Evolutionary conservation across 2,329 filamentous ascomycete species (phyloP), one percentile per base, ranked within the genome.

Genomic region (Albifimbria verrucaria): DNA sequence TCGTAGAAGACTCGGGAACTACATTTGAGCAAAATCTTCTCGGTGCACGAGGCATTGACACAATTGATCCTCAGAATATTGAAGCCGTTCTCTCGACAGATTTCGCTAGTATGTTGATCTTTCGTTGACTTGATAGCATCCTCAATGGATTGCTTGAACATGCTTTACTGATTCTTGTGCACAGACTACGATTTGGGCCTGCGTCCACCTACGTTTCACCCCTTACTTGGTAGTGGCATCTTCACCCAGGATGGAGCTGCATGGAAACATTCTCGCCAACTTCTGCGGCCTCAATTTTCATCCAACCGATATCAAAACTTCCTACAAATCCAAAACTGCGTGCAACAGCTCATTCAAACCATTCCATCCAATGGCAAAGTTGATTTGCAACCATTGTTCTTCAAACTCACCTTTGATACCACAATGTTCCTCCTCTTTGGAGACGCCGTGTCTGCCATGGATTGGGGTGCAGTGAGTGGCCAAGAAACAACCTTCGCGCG

Each of bases 401-500:
- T 77, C 65, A 68, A 69, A 39, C 64, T 77, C 25, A 76, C 76
- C 2, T 65, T 78, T 10, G 75, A 79, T 51, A 68, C 71, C 1
- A 66, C 74, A 1, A 75, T 74, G 10, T 68, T 73, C 44, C 83
- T 88, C 59, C 71, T 89, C 7, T 85, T 87, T 54, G 85, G 85
- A 7, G 62, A 70, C 58, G 65, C 65, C 2, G 65, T 78, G 61
- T 65, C 71, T 10, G 65, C 12, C 11, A 36, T 24, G 11, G 50
- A 48, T 43, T 52, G 50, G 50, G 44, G 50, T 18, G 18, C 22
- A 20, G 50, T 52, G 11, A 22, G 18, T 24, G 50, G 50, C n/a
- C 50, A 42, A 20, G 48, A 50, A 17, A 28, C 48, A 15, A 58
- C 70, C 21, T 59, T 58, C 28, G 50, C 57, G 7, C 15, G 47